Base-by-base conservation (phyloP, 192 early-diverging fungal genomes). In the Mortierella hygrophila region DNA sequence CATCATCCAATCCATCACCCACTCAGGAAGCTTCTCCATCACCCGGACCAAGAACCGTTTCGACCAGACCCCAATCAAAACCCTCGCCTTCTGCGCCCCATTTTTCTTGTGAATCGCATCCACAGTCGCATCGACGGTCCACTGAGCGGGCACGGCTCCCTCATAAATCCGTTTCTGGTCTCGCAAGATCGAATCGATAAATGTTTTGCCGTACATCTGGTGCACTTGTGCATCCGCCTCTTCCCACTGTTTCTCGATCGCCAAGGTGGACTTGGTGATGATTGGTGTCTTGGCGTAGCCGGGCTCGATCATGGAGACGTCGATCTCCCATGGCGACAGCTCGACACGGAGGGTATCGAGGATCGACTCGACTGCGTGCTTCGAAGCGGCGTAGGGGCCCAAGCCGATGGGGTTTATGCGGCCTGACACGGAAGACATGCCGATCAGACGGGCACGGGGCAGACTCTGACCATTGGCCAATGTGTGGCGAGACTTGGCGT, bases 251-350 rank as follows among this genome's bases (percentile, higher is more conserved):
- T 71, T 5, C 21, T 71, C 38, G 4, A 71, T 21, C 20, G 70
- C 35, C 15, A 20, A 38, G 5, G 32, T n/a, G 32, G 41, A 20
- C n/a, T 71, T 71, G 70, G 38, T 42, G 70, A 71, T 40, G 23
- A 71, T 1, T 15, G 70, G 70, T 3, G 70, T 71, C 38, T 71
- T 71, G 16, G 70, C 70, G 41, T 41, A 71, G 35, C 70, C 70
- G 1, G 82, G 72, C 68, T 84, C 82, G 35, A 84, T 84, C 82
- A 84, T 79, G 11, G 77, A 54, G 23, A 84, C 70, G 42, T 84
- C 76, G 49, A 84, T 84, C 55, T 84, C 78, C 82, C 82, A 84
- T 2, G 70, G 70, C 21, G 70, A 29, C 7, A 71, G 40, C 23
- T 71, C 70, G 2, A 71, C 70, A 10, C 70, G 70, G n/a, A 71